A percentile compares a stretch with the other conserved stretches of the same genome.
Conservation (phyloP, 2,329 filamentous ascomycete species). For the Graphilbum ipis-grandicollis region DNA sequence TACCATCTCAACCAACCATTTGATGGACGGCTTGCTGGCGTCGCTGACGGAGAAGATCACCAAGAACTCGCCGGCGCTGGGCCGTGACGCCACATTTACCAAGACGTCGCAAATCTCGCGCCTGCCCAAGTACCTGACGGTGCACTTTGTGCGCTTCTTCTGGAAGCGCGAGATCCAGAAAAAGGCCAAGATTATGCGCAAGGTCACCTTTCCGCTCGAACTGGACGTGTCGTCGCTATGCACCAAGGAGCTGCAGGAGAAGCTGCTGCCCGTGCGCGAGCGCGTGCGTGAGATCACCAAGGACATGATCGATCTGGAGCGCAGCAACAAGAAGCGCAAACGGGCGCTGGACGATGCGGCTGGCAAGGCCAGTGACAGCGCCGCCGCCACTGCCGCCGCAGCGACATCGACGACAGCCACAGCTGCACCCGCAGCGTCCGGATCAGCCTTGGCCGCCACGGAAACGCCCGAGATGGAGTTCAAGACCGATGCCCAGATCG, state of each 20-base stretch:
- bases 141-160: conserved; percentile 96
- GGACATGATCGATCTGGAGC: conserved; percentile 84
- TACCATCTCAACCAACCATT: conserved; percentile 67
- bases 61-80: conserved; percentile 67
- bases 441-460: conserved; percentile 16
- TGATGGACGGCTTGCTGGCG: conserved; percentile 72
- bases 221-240: conserved; percentile 91
- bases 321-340: conserved; percentile 84
- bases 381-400: conserved; percentile 20
- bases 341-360: conserved; percentile 22
- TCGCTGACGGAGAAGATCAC: conserved; percentile 78
- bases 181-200: conserved; percentile 99
- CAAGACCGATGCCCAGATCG: conserved; percentile 89
- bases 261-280: conserved; percentile 82
- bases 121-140: conserved; percentile 84
- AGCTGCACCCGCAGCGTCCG: conserved; percentile 18
- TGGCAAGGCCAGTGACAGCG: conserved; percentile 18
- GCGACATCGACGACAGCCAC: conserved; percentile 18
- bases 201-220: conserved; percentile 90
- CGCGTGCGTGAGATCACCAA: conserved; percentile 91
- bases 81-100: conserved; percentile 67
- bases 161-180: conserved; percentile 93
- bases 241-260: conserved; percentile 69
- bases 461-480: conserved; percentile 57
- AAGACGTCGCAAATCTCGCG: conserved; percentile 82